A percentile compares a stretch with the other conserved stretches of the same genome.
Conservation (phyloP, 1,284 basidiomycete species). For the Baeospora myosura region DNA sequence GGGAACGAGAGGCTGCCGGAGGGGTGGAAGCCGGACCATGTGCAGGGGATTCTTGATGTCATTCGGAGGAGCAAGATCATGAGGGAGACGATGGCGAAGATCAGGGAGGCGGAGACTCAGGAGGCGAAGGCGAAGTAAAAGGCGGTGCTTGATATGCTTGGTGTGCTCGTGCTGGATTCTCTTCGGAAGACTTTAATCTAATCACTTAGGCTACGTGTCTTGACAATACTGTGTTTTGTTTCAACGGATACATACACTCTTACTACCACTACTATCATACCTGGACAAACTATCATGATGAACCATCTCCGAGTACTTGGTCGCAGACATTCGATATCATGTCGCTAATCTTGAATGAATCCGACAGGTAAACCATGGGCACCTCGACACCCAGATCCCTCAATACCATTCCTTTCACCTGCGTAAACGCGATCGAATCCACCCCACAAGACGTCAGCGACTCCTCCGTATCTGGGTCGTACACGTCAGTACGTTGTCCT, state of each 20-base stretch:
- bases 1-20: conserved; percentile 44
- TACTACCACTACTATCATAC: too few relatives aligned
- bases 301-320: not conserved
- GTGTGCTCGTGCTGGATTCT: too few relatives aligned
- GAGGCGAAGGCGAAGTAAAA: too few relatives aligned
- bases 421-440: conserved; percentile 26
- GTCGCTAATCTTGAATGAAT: conserved; percentile 8
- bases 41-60: conserved; percentile 35
- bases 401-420: conserved; percentile 22
- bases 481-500: not conserved
- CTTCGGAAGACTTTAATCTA: too few relatives aligned
- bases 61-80: conserved; percentile 25
- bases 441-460: conserved; percentile 21
- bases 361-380: conserved; percentile 23
- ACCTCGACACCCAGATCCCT: conserved; percentile 23
- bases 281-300: too few relatives aligned
- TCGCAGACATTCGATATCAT: conserved; percentile 2
- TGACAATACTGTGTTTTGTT: too few relatives aligned
- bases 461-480: conserved; percentile 18
- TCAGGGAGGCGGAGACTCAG: not conserved
- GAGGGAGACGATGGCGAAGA: conserved; percentile 17
- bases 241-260: too few relatives aligned
- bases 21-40: conserved; percentile 42
- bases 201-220: too few relatives aligned
- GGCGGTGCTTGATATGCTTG: too few relatives aligned